Base-by-base conservation (phyloP, 495 filamentous ascomycete species). In the Staphylotrichum tortipilum region DNA sequence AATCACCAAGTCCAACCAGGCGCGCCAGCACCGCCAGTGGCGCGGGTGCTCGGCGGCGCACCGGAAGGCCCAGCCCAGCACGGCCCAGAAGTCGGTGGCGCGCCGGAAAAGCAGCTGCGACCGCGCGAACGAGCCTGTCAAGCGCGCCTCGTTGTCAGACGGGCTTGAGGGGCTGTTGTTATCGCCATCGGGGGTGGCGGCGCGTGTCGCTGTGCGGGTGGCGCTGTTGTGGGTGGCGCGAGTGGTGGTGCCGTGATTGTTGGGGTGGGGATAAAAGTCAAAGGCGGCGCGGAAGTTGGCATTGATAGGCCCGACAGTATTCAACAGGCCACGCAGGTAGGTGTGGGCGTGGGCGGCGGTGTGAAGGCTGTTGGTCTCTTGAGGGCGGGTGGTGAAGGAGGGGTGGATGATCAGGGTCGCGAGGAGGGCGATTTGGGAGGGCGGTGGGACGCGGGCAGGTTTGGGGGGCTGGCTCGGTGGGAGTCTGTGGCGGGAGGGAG, bases 11-110 rank as follows among this genome's bases (percentile, higher is more conserved):
- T 82, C 78, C 4, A 96, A 71, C 86, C 88, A 94, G 7, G 79
- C 62, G 50, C 76, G 81, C 92, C 92, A 98, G 58, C 79, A 74
- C 47, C 76, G 78, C 92, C 92, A 98, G 19, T 89, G 71, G 33
- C 75, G 76, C 4, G 70, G 68, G 47, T 90, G 74, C 35, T 74
- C 64, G 3, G 88, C 75, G 14, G 88, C 88, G 67, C 92, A 98
- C 56, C 89, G 90, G 64, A 96, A 94, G 0, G 86, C 83, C 92
- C 92, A 97, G 4, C 92, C 92, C 1, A 91, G 80, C 0, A 85
- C 77, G 34, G 84, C 78, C 88, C 94, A 98, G 53, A 97, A 91
- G 59, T 94, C 87, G 22, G 84, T 80, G 0, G 82, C 87, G 17
- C 78, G 74, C 14, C 68, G 64, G 79, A 86, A 94, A 6, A 96